Percentiles rank a stretch among this genome's conserved stretches.
phyloP scores from a whole-genome alignment of 176 grass and related monocot genomes.

The Aegilops tauschii region DNA sequence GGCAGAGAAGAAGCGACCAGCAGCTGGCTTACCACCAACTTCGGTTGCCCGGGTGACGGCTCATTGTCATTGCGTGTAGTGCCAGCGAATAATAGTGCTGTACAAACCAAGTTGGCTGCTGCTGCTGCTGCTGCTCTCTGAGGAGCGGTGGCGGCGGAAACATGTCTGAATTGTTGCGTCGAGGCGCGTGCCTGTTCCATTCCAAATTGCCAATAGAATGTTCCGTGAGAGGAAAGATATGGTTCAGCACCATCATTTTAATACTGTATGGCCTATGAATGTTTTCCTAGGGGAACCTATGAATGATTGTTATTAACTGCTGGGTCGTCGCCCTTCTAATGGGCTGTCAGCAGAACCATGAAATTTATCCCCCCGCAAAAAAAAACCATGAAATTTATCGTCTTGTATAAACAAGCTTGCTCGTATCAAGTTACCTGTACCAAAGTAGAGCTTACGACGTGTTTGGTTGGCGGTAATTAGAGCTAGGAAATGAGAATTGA shows the following conservation, averaged over 20 bases:
- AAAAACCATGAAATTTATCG: too few species aligned
- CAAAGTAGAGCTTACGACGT: not conserved
- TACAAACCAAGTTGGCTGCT: not conserved
- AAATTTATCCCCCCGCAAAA: too few species aligned
- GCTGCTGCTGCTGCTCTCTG: too few species aligned
- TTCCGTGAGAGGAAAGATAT: not conserved
- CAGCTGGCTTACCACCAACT: constrained; percentile 13
- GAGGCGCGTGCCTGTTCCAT: not conserved
- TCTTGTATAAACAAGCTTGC: not conserved
- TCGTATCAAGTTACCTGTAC: not conserved
- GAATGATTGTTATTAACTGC: too few species aligned
- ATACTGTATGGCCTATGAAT: not conserved
- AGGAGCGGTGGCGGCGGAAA: not conserved
- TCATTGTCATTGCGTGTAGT: constrained; percentile 7
- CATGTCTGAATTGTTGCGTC: not conserved
- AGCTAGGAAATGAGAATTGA: too few species aligned
- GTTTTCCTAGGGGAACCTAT: not conserved
- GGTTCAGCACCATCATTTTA: not conserved
- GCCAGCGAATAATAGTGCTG: not conserved
- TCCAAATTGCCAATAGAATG: not conserved
- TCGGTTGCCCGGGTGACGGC: constrained; percentile 1
- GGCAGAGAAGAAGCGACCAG: not conserved
- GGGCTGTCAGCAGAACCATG: not conserved
- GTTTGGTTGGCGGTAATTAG: too few species aligned
- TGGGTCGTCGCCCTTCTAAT: not conserved